These are phyloP conservation scores for Citrus australasica DNA, from an alignment of 345 rosid species.

Conservation along the genomic window DNA sequence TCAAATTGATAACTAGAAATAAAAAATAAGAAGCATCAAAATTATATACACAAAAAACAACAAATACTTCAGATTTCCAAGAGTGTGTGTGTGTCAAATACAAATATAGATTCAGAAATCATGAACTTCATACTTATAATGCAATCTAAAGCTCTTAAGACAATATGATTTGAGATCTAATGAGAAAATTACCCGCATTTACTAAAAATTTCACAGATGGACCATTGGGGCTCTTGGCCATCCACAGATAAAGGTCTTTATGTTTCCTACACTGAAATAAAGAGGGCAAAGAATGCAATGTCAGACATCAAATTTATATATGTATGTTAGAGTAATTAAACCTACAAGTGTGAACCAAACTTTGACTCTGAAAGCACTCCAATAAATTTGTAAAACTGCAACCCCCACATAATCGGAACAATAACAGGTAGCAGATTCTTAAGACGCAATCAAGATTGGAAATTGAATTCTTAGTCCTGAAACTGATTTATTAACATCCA, in stretches of 20 bases:
- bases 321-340: background rate
- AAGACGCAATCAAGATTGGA: background rate
- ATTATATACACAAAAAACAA: no score
- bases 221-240: constrained; percentile 77
- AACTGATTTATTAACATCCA: background rate
- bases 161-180: background rate
- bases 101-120: background rate
- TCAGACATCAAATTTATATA: background rate
- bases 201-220: constrained; percentile 96
- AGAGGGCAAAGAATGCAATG: background rate
- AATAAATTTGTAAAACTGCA: background rate
- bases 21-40: background rate
- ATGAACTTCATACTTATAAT: background rate
- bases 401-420: background rate
- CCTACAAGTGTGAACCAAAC: background rate
- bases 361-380: background rate
- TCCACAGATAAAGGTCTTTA: constrained; percentile 90
- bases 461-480: background rate
- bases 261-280: constrained; percentile 84
- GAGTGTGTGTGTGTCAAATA: background rate
- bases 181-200: constrained; percentile 68
- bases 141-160: background rate
- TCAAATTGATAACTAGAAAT: background rate
- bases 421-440: background rate
- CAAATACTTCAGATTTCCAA: background rate